Base-by-base conservation (phyloP, 2,329 filamentous ascomycete genomes). In the Aspergillus chevalieri region DNA sequence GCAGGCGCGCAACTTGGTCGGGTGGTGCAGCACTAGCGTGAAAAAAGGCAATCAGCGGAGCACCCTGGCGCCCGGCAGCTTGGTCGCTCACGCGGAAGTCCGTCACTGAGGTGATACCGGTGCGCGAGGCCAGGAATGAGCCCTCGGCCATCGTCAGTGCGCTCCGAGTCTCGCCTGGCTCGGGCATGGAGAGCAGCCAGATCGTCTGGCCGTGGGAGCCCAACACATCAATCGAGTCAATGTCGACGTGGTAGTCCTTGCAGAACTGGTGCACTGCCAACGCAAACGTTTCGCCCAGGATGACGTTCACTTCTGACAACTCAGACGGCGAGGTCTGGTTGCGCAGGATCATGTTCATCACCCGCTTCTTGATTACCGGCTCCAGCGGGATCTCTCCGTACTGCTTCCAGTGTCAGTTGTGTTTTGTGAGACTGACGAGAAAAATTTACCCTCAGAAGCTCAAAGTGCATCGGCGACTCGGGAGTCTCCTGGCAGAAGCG, bases 191-290 rank as follows among this genome's bases (percentile, higher is more conserved):
- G 14, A 77, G 67, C 5, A 81, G 66, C 77, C 77, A 82, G 54
- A 80, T 79, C 8, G 79, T 82, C 64, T 82, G 79, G 12, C 79
- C 79, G 54, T 83, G 78, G 3, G 78, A 80, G 21, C 79, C 79
- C 34, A 83, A 72, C 19, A 72, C 72, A 54, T 83, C 79, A 51
- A 83, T 75, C 6, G 68, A 68, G 14, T 67, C 61, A 17, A 75
- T 63, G 9, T 72, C 56, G 39, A 81, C 63, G 19, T 64, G 54
- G 43, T 78, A 61, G 44, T 73, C 68, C 15, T 67, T 57, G 56
- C 71, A 77, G 57, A 83, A 83, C 24, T 71, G 58, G 33, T 74
- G 67, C 38, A 75, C 78, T 1, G 79, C 78, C 0, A 65, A 65
- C 1, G 80, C 76, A 59, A 83, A 82, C 6, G 76, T 74, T 59